These are phyloP conservation scores for Macrophomina phaseolina DNA, from an alignment of 2,329 filamentous ascomycete species.

Conservation along the genomic window DNA sequence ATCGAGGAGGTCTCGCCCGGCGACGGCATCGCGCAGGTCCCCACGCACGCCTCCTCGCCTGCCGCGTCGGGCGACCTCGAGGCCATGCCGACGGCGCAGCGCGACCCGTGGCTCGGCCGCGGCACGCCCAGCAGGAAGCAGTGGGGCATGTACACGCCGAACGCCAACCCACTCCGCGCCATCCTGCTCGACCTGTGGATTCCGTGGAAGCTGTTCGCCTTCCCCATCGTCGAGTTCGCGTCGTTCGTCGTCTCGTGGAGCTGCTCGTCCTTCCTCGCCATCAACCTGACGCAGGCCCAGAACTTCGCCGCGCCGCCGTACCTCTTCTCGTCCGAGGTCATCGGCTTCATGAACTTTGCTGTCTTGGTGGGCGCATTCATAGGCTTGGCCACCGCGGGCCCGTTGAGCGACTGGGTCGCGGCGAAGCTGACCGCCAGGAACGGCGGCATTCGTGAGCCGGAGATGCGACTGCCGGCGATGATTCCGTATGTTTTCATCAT, in stretches of 20 bases:
- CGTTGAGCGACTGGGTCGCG: constrained; percentile 63
- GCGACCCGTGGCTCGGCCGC: constrained; percentile 62
- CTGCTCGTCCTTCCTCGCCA: constrained; percentile 61
- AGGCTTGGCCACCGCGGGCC: constrained; percentile 61
- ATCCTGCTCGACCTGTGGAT: constrained; percentile 63
- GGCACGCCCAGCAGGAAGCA: constrained; percentile 62
- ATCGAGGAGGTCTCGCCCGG: constrained; percentile 28
- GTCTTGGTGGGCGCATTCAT: constrained; percentile 61
- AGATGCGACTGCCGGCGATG: constrained; percentile 63
- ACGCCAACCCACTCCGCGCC: constrained; percentile 52
- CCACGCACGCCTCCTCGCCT: constrained; percentile 31
- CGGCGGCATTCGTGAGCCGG: constrained; percentile 61
- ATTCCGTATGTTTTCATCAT: constrained; percentile 64
- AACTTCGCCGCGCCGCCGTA: constrained; percentile 63
- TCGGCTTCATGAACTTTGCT: constrained; percentile 65
- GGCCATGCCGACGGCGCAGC: constrained; percentile 45
- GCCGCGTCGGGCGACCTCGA: constrained; percentile 32
- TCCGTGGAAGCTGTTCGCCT: constrained; percentile 66
- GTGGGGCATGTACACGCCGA: constrained; percentile 60
- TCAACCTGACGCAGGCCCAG: constrained; percentile 66
- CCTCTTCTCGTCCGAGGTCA: constrained; percentile 55
- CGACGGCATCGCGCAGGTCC: constrained; percentile 32
- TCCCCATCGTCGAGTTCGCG: constrained; percentile 68
- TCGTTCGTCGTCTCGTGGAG: constrained; percentile 67
- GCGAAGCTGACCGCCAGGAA: constrained; percentile 60